Percentiles rank a stretch among this genome's conserved stretches.
Conservation (phyloP, 371 early-diverging fungal genomes). For the Mortierella polycephala region DNA sequence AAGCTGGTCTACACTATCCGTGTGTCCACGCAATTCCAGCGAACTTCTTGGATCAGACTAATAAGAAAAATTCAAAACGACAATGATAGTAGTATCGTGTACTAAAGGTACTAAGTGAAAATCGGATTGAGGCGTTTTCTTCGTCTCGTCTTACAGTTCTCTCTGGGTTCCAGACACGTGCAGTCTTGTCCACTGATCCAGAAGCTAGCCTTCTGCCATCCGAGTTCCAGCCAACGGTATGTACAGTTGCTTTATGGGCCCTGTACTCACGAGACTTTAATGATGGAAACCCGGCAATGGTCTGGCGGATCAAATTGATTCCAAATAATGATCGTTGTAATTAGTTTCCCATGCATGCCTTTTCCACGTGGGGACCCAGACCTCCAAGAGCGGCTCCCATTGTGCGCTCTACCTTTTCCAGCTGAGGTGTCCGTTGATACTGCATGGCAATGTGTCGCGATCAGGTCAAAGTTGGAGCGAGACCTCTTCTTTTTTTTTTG, state of each 20-base stretch:
- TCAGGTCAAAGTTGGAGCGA: too few relatives aligned
- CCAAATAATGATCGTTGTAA: background rate
- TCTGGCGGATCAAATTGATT: slow-evolving; percentile 17
- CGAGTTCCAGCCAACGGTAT: slow-evolving; percentile 75
- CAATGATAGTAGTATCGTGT: background rate
- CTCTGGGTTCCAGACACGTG: slow-evolving; percentile 75
- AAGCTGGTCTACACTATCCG: slow-evolving; percentile 86
- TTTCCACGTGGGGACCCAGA: background rate
- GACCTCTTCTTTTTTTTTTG: too few relatives aligned
- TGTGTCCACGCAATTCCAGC: slow-evolving; percentile 82
- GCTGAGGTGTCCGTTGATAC: slow-evolving; percentile 30
- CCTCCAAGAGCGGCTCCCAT: too few relatives aligned
- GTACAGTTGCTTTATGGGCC: slow-evolving; percentile 71
- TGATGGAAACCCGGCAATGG: slow-evolving; percentile 42
- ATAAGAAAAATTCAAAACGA: background rate
- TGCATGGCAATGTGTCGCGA: slow-evolving; percentile 19
- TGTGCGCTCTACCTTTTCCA: slow-evolving; percentile 31
- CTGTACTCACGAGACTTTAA: slow-evolving; percentile 59
- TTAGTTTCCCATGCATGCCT: background rate
- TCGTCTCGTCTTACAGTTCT: slow-evolving; percentile 58
- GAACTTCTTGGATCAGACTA: slow-evolving; percentile 72
- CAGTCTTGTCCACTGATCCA: slow-evolving; percentile 77
- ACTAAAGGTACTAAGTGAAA: background rate
- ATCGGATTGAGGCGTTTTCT: too few relatives aligned
- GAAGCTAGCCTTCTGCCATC: slow-evolving; percentile 74